Percentiles rank a stretch among this genome's conserved stretches.
Evolutionary conservation across 306 rosid genomes (phyloP).

Genomic region (Carpinus fangiana): DNA sequence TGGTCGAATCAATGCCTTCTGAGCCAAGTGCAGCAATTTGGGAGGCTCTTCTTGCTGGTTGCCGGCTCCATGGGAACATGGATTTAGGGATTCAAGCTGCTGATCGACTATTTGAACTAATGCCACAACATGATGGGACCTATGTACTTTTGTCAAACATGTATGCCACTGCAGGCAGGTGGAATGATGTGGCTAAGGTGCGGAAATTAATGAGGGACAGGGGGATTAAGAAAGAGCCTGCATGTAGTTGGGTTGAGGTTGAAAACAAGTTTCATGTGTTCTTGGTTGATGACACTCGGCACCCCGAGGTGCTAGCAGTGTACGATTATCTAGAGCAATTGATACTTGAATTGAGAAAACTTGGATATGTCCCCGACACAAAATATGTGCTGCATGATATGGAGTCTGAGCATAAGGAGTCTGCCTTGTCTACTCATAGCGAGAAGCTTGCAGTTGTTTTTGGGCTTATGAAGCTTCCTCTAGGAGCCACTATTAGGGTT

Average conservation of each 20-base stretch:
- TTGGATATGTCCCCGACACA: constrained; percentile 50
- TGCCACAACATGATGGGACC: constrained; percentile 51
- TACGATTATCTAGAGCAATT: constrained; percentile 48
- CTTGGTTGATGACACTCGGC: constrained; percentile 47
- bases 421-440: constrained; percentile 48
- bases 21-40: constrained; percentile 47
- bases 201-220: constrained; percentile 48
- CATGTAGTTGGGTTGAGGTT: constrained; percentile 60
- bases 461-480: constrained; percentile 54
- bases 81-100: constrained; percentile 52
- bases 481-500: constrained; percentile 46
- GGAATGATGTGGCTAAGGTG: constrained; percentile 54
- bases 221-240: constrained; percentile 59
- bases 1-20: constrained; percentile 47
- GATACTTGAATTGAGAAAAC: constrained; percentile 45
- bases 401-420: constrained; percentile 52
- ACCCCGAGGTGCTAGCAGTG: constrained; percentile 52
- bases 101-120: constrained; percentile 41
- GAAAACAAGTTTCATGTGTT: constrained; percentile 52
- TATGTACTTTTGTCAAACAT: constrained; percentile 48
- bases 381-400: constrained; percentile 52
- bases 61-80: constrained; percentile 48
- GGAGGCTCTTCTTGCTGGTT: constrained; percentile 61
- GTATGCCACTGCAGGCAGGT: constrained; percentile 51
- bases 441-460: constrained; percentile 57